Conservation (phyloP, 2,329 filamentous ascomycete genomes). For the Ophiocordyceps camponoti-rufipedis region DNA sequence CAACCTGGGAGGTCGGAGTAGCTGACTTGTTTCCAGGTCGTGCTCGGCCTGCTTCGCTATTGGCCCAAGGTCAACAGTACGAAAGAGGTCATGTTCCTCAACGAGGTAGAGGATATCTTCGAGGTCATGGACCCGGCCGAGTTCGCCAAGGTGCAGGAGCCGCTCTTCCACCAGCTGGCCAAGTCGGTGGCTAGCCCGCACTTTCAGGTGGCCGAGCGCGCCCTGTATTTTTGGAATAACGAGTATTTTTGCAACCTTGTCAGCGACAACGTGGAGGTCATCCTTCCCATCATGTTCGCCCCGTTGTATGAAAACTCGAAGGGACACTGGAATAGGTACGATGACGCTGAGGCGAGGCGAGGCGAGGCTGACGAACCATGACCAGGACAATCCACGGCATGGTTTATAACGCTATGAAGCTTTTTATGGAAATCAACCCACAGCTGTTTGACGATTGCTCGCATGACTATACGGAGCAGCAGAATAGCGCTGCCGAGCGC, state of each 20-base stretch:
- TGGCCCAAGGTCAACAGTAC: constrained; percentile 99
- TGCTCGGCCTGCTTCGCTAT: constrained; percentile 82
- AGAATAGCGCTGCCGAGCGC: constrained; percentile 76
- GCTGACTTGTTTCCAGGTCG: constrained; percentile 39
- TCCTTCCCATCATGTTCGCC: constrained; percentile 97
- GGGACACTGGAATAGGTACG: constrained; percentile 94
- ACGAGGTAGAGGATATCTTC: constrained; percentile 98
- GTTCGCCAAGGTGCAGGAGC: constrained; percentile 96
- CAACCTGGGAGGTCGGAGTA: not conserved
- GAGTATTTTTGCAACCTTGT: constrained; percentile 99
- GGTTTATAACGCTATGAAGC: constrained; percentile 99
- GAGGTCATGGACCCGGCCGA: constrained; percentile 99
- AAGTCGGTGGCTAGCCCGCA: constrained; percentile 97
- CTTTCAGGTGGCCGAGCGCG: constrained; percentile 95
- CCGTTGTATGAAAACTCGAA: constrained; percentile 98
- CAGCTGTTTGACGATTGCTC: constrained; percentile 98
- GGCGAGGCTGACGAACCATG: not conserved
- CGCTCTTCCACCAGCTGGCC: constrained; percentile 88
- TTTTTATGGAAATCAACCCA: constrained; percentile 99
- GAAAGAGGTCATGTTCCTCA: constrained; percentile 99
- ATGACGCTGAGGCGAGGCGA: not conserved
- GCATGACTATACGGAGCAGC: constrained; percentile 91
- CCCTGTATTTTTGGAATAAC: constrained; percentile 99
- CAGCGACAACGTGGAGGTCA: constrained; percentile 96
- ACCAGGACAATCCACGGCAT: constrained; percentile 92